Percentiles rank a stretch among this genome's conserved stretches.
Conservation (phyloP, 768 basidiomycete species). For the Auricularia auricula-judae region DNA sequence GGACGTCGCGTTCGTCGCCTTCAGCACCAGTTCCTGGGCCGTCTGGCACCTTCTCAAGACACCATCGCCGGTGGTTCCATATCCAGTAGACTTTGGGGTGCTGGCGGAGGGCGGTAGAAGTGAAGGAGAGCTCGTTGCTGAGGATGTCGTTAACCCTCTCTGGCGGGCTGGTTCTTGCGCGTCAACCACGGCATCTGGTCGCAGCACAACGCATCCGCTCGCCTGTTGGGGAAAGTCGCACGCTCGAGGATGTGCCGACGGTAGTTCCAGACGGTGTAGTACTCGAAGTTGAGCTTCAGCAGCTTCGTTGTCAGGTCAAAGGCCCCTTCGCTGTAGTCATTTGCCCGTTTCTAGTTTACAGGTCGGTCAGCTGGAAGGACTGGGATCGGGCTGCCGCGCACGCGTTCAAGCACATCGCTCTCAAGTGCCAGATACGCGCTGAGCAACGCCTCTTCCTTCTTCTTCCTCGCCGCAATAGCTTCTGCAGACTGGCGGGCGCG, state of each 20-base stretch:
- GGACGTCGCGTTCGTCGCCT: slow-evolving; percentile 32
- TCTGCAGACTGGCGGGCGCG: slow-evolving; percentile 47
- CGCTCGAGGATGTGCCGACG: slow-evolving; percentile 66
- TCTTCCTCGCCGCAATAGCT: slow-evolving; percentile 52
- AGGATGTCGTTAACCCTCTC: slow-evolving; percentile 54
- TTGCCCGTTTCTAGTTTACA: slow-evolving; percentile 50
- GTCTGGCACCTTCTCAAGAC: slow-evolving; percentile 73
- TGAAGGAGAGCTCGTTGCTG: slow-evolving; percentile 65
- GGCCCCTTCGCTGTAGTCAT: slow-evolving; percentile 63
- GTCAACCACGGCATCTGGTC: slow-evolving; percentile 7
- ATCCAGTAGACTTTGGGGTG: slow-evolving; percentile 98
- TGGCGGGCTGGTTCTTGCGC: slow-evolving; percentile 34
- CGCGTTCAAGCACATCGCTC: slow-evolving; percentile 51
- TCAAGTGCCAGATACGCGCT: slow-evolving; percentile 61
- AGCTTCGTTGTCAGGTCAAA: slow-evolving; percentile 67
- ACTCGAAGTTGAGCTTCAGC: slow-evolving; percentile 84
- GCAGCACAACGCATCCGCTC: slow-evolving; percentile 14
- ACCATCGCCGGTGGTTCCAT: slow-evolving; percentile 97
- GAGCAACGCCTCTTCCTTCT: slow-evolving; percentile 66
- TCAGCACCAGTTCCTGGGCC: slow-evolving; percentile 37
- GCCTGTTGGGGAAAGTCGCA: slow-evolving; percentile 64
- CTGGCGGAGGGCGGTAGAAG: slow-evolving; percentile 64
- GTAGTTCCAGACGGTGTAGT: slow-evolving; percentile 96
- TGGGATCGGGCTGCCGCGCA: slow-evolving; percentile 21
- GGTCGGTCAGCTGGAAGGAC: background rate